Conservation (phyloP, 2,329 filamentous ascomycete species). For the Raffaelea albimanens region DNA sequence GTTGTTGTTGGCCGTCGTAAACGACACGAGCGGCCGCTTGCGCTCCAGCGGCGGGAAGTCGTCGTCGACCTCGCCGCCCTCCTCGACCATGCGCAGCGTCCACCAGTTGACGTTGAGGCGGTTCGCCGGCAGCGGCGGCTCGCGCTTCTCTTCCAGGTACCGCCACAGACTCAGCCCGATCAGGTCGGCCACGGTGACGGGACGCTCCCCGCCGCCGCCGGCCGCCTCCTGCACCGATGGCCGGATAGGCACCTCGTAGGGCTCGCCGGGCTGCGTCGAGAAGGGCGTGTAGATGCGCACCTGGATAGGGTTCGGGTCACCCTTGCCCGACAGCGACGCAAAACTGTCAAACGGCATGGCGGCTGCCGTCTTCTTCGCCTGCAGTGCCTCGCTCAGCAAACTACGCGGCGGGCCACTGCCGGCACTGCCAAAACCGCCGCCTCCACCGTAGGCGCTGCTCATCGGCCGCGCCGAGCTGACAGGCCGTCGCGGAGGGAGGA, state of each 20-base stretch:
- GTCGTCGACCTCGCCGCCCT: slow-evolving; percentile 76
- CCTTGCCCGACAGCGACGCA: slow-evolving; percentile 66
- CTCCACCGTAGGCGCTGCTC: slow-evolving; percentile 61
- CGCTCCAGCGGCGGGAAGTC: slow-evolving; percentile 74
- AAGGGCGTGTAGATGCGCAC: slow-evolving; percentile 72
- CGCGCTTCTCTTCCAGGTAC: slow-evolving; percentile 66
- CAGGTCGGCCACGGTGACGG: slow-evolving; percentile 68
- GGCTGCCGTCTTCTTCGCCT: slow-evolving; percentile 60
- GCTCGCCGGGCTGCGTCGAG: slow-evolving; percentile 52
- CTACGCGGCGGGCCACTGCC: slow-evolving; percentile 57
- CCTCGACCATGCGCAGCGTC: slow-evolving; percentile 74
- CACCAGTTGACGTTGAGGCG: slow-evolving; percentile 74
- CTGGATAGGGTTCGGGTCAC: slow-evolving; percentile 65
- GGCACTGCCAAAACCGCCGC: slow-evolving; percentile 23
- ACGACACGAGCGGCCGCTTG: slow-evolving; percentile 64
- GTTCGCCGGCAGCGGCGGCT: slow-evolving; percentile 53
- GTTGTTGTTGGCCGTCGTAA: slow-evolving; percentile 70
- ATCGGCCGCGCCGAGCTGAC: slow-evolving; percentile 32
- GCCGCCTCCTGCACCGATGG: slow-evolving; percentile 47
- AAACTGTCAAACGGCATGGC: slow-evolving; percentile 68
- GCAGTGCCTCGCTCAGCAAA: slow-evolving; percentile 61
- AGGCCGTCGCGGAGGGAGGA: slow-evolving; percentile 25
- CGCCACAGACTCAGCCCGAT: slow-evolving; percentile 72
- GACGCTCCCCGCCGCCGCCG: slow-evolving; percentile 33
- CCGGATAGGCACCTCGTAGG: slow-evolving; percentile 63